Evolutionary conservation across 768 basidiomycete species (phyloP), one percentile per base, ranked within the genome.

Genomic region (Boletus pseudo-olivaceus): DNA sequence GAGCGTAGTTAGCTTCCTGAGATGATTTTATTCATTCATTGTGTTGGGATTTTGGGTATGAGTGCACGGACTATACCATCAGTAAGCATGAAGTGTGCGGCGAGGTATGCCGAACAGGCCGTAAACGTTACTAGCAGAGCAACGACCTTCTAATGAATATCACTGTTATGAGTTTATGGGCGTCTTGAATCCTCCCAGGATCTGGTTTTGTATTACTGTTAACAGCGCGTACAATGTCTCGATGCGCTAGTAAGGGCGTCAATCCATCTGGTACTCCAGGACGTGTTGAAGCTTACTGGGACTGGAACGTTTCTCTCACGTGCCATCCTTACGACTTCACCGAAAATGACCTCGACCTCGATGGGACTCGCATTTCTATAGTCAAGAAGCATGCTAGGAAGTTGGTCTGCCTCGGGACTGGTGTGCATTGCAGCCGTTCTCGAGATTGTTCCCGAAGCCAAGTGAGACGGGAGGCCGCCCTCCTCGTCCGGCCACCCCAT

Each of bases 271-370:
- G 29, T 39, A 9, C 23, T 30, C 14, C 15, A 19, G 38, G 26
- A 6, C 19, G 23, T 11, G 20, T 14, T 5, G 14, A 47, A 43
- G 14, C 57, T 47, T 19, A 63, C 61, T 12, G 54, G 63, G 37
- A 62, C 27, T 1, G 55, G 46, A 23, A 66, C 57, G 15, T 42
- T 53, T 43, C 29, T 60, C 48, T 66, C 51, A 29, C 61, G 57
- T 8, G 43, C 45, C 51, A 65, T 54, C 17, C 52, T 51, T 5
- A 60, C 49, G 1, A 85, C 78, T 55, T 84, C 79, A 0, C 87
- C 85, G 5, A 87, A 54, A 39, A 87, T 82, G 12, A 78, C 82
- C 63, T 87, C 85, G 1, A 87, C 79, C 69, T 88, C 86, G 55
- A 86, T 78, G 37, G 86, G 83, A 49, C 73, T 73, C 3, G 77